Evolutionary conservation across 805 yeast genomes (phyloP), one percentile per base, ranked within the genome.

Genomic region (Barnettozyma siamensis): DNA sequence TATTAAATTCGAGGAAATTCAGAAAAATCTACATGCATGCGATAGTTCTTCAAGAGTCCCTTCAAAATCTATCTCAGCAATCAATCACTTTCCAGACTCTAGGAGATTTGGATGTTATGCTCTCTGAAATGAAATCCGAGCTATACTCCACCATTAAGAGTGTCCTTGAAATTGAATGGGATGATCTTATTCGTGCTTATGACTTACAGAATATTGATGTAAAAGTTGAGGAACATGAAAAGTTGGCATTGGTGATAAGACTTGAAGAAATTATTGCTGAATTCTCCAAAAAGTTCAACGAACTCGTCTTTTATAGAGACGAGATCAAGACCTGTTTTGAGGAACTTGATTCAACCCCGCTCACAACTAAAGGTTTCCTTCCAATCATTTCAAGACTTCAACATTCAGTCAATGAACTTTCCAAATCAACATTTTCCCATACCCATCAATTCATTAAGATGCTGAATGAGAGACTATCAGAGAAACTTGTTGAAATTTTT

Each of bases 21-120:
- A 66, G 73, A 41, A 62, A 67, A 24, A 52, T 83, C 0, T 72
- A 78, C 38, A 87, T 89, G 0, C 70, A 71, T 46, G 81, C 84
- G 0, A 61, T 70, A 4, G 64, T 71, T 9, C 45, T 87, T 7
- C 56, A 61, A 5, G 89, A 83, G 43, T 69, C 76, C 7, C 38
- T 82, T 3, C 55, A 57, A 7, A 60, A 69, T 1, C 63, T 80
- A 38, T 55, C 64, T 37, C 47, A 57, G 2, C 44, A 67, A 0
- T 44, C 66, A 13, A 19, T 38, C 0, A 49, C 54, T 0, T 50
- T 69, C n/a, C 66, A 58, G 0, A 53, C 59, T 6, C 64, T 75
- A 0, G 63, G 64, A 5, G 73, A 69, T 15, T 62, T 69, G 13
- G 67, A 65, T 1, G 54, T 70, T 21, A 52, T 82, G 24, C 41